Base-by-base conservation (phyloP, 2,329 filamentous ascomycete genomes). In the Graphium sp. region DNA sequence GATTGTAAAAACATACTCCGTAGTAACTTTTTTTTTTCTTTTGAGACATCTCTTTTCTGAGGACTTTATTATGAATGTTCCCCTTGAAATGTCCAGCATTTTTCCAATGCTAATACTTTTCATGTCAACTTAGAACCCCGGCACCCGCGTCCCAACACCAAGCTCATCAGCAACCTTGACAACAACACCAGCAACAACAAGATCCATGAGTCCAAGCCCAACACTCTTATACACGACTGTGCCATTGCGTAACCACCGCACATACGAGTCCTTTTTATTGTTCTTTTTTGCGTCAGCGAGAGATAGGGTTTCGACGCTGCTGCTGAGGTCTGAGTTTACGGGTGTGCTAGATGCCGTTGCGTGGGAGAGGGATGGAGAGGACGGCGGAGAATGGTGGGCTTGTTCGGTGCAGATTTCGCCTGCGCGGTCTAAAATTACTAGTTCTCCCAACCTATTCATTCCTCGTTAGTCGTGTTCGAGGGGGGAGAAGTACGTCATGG, bases 211-310 rank as follows among this genome's bases (percentile, higher is more conserved):
- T 0, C 71, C 73, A 26, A 77, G 46, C 0, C 73, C 73, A 0
- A 78, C 73, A 35, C 66, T 70, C 55, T 77, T 78, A 44, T 76
- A 78, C 6, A 78, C 61, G 13, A 78, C 71, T 33, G 73, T 77
- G 1, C 73, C 73, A 3, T 57, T 56, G 32, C 61, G 53, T 31
- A 76, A 44, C 71, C 71, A 75, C 13, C 55, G 49, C 17, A 55
- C 52, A 30, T 74, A 48, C 8, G 60, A 52, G 29, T 67, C 55
- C 28, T 67, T 59, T 33, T 53, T 54, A 34, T 54, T 51, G 33
- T 54, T 48, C 40, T 60, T 55, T 28, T 52, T 24, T 10, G 22
- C 8, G 29, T 18, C 20, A 22, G 22, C 10, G 23, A 31, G 17
- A 18, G 21, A 17, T 18, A n/a, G 24, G 24, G 7, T 26, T 10